Percentiles rank a stretch among this genome's conserved stretches.
These are phyloP conservation scores for Diaporthe nobilis DNA, from an alignment of 2,329 filamentous ascomycete species.

Conservation along the genomic window DNA sequence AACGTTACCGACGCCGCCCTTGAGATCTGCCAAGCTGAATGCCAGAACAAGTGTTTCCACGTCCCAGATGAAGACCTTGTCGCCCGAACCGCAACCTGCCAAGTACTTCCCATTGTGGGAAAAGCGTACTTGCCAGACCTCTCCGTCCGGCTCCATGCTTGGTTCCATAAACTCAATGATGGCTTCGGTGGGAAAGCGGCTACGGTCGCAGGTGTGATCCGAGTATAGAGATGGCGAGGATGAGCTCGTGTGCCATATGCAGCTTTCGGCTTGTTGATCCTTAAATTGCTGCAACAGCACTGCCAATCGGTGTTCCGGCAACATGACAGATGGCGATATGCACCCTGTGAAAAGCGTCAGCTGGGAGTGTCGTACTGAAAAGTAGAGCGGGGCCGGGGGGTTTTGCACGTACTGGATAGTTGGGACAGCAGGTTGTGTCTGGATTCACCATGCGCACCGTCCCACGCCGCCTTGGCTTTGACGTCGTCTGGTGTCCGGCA, in stretches of 20 bases:
- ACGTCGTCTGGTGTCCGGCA: slow-evolving; percentile 84
- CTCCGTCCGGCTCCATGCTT: slow-evolving; percentile 67
- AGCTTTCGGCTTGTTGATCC: slow-evolving; percentile 83
- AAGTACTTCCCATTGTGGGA: slow-evolving; percentile 88
- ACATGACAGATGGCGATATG: slow-evolving; percentile 97
- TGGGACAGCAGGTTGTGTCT: slow-evolving; percentile 82
- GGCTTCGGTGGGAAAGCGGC: slow-evolving; percentile 82
- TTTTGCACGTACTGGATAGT: slow-evolving; percentile 77
- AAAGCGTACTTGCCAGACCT: slow-evolving; percentile 94
- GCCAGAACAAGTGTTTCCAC: slow-evolving; percentile 77
- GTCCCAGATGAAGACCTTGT: slow-evolving; percentile 85
- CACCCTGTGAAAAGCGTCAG: slow-evolving; percentile 69
- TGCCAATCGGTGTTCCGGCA: slow-evolving; percentile 90
- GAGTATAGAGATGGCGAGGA: slow-evolving; percentile 87
- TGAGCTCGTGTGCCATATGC: slow-evolving; percentile 89
- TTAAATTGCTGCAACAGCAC: slow-evolving; percentile 87
- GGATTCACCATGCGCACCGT: slow-evolving; percentile 82
- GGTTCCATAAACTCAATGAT: slow-evolving; percentile 80
- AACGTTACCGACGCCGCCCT: slow-evolving; percentile 81
- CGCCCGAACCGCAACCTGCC: slow-evolving; percentile 85
- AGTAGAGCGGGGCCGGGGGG: not conserved
- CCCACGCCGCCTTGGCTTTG: slow-evolving; percentile 84
- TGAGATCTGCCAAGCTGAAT: slow-evolving; percentile 75
- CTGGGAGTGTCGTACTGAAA: not conserved
- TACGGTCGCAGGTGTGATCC: slow-evolving; percentile 86